Conservation (phyloP, 1,284 basidiomycete species). For the Golubevia pallescens region DNA sequence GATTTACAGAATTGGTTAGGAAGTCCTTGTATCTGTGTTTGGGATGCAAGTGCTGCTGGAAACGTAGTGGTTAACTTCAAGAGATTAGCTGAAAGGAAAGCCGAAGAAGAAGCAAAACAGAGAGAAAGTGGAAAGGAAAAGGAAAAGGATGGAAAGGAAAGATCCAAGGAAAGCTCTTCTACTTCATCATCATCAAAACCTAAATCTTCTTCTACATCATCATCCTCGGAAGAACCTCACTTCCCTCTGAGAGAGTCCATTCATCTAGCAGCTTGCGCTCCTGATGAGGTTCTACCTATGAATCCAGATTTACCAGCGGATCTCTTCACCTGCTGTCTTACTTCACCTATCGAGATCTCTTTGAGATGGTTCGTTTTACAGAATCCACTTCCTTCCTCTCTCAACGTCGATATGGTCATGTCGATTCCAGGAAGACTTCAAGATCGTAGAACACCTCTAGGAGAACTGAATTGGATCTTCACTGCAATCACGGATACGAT, state of each 20-base stretch:
- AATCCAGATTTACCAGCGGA: conserved; percentile 96
- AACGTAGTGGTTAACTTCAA: conserved; percentile 91
- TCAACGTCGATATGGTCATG: conserved; percentile 85
- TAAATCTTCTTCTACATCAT: conserved; percentile 28
- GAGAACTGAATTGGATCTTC: conserved; percentile 99
- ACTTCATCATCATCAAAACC: conserved; percentile 7
- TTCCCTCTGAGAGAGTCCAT: conserved; percentile 85
- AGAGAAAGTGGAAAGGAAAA: neutral
- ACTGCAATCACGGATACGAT: conserved; percentile 98
- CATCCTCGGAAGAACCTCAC: conserved; percentile 56
- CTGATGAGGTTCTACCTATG: conserved; percentile 89
- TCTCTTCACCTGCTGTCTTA: conserved; percentile 95
- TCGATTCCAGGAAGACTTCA: conserved; percentile 95
- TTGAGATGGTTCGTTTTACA: conserved; percentile 92
- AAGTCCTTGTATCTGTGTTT: conserved; percentile 94
- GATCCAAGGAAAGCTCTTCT: neutral
- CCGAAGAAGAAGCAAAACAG: conserved; percentile 73
- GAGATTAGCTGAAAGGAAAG: conserved; percentile 81
- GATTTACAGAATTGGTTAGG: conserved; percentile 84
- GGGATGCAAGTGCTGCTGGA: conserved; percentile 97
- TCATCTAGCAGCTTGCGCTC: conserved; percentile 91
- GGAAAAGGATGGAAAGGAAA: conserved; percentile 25
- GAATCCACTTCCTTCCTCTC: conserved; percentile 71
- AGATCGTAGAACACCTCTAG: conserved; percentile 90
- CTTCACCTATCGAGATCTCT: conserved; percentile 96